A percentile compares a stretch with the other conserved stretches of the same genome.
Conservation (phyloP, 2,329 filamentous ascomycete genomes). For the Alternaria brassicae region DNA sequence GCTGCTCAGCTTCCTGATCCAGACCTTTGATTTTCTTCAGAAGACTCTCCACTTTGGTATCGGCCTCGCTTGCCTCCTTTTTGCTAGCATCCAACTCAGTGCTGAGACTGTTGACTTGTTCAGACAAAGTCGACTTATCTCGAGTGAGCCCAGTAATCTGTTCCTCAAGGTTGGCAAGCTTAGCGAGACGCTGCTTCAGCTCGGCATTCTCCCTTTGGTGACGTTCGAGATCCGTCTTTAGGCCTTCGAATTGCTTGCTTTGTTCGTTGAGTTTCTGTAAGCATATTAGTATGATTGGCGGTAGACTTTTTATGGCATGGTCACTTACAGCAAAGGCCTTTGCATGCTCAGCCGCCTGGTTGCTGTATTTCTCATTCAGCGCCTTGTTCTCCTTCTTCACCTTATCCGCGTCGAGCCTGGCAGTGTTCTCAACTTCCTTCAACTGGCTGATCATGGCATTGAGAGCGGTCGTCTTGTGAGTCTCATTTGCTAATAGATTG, state of each 20-base stretch:
- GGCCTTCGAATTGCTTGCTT: slow-evolving; percentile 24
- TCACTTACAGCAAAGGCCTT: slow-evolving; percentile 27
- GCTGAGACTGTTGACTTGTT: slow-evolving; percentile 16
- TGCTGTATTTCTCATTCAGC: slow-evolving; percentile 29
- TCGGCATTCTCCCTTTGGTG: slow-evolving; percentile 25
- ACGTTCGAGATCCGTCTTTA: slow-evolving; percentile 18
- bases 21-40: slow-evolving; percentile 18
- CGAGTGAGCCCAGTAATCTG: slow-evolving; percentile 8
- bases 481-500: slow-evolving; percentile 29
- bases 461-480: slow-evolving; percentile 26
- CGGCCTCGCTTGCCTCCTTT: slow-evolving; percentile 3
- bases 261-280: slow-evolving; percentile 25
- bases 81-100: slow-evolving; percentile 16
- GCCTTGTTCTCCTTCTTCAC: slow-evolving; percentile 24
- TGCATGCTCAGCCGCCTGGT: slow-evolving; percentile 32
- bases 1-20: slow-evolving; percentile 17
- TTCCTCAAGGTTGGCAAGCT: slow-evolving; percentile 25
- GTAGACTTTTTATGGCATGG: not conserved
- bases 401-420: slow-evolving; percentile 29
- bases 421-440: slow-evolving; percentile 16
- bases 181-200: slow-evolving; percentile 18
- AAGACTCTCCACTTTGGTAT: slow-evolving; percentile 9
- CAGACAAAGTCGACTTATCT: slow-evolving; percentile 11
- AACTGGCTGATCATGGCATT: slow-evolving; percentile 19
- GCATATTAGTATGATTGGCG: not conserved